Base-by-base conservation (phyloP, 306 rosid species). In the Glycine tomentella region DNA sequence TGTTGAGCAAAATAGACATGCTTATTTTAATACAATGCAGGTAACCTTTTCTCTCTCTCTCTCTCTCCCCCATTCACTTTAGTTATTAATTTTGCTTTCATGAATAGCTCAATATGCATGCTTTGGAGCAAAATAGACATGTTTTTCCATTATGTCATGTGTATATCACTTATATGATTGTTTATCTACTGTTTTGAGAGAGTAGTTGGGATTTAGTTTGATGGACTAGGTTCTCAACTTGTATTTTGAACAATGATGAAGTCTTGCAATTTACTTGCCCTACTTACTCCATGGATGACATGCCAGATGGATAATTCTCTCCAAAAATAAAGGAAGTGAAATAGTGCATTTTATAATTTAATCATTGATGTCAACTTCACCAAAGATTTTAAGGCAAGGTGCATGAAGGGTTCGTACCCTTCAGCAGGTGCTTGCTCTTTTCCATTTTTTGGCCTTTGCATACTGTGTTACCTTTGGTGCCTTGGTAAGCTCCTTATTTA, bases 11-110 rank as follows among this genome's bases (percentile, higher is more conserved):
- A 76, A 86, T 42, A 87, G 97, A 13, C 98, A 91, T 88, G 94
- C 97, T 77, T 93, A 92, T 87, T 95, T 95, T 88, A 89, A 91
- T 76, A 89, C 85, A 73, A 95, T 95, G 98, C 98, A 95, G 99
- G 99, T 91, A 84, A 45, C 40, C 46, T 17, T 53, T 51, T 31
- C 44, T 69, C 58, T 80, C 49, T 80, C 38, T 72, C 25, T 20
- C 58, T 80, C 49, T 80, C 38, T 72, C 25, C n/a, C 42, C 42
- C 10, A 7, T 61, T 53, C 49, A 49, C 16, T 66, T 7, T 67
- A 70, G 56, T 45, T 38, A 16, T 61, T 58, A 53, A 44, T 58
- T 62, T 75, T 62, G 33, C 14, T 75, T 63, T 61, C 20, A 16
- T 56, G 76, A 40, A 15, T 42, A 14, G 59, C 65, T 42, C 77